Evolutionary conservation across 2,329 filamentous ascomycete genomes (phyloP).

Genomic region (Rutstroemia sp.): DNA sequence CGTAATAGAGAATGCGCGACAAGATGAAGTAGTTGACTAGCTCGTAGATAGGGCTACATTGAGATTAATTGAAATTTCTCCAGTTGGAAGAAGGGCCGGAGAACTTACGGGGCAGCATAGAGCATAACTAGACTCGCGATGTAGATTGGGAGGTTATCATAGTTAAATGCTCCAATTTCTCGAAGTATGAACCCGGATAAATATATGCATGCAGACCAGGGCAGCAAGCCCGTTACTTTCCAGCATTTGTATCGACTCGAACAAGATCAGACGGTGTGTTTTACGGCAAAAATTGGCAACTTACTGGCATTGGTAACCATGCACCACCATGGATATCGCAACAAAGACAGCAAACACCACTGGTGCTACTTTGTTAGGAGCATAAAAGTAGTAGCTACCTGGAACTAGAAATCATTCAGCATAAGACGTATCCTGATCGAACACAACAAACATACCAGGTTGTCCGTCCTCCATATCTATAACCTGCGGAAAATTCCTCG

Average conservation of each 20-base stretch:
- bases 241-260: constrained; percentile 49
- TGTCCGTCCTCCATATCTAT: constrained; percentile 8
- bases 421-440: not conserved
- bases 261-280: not conserved
- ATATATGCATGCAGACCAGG: constrained; percentile 48
- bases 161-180: constrained; percentile 44
- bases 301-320: constrained; percentile 50
- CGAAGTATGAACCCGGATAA: constrained; percentile 48
- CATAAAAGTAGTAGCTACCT: constrained; percentile 39
- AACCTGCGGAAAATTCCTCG: not conserved
- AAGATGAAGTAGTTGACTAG: constrained; percentile 56
- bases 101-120: constrained; percentile 25
- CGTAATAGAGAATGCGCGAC: constrained; percentile 52
- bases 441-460: not conserved
- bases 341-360: constrained; percentile 45
- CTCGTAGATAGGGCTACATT: constrained; percentile 48
- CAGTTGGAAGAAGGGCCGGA: constrained; percentile 12
- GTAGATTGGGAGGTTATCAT: constrained; percentile 38
- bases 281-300: constrained; percentile 19
- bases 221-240: constrained; percentile 46
- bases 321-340: constrained; percentile 37
- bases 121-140: constrained; percentile 34
- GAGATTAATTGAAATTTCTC: not conserved
- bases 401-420: constrained; percentile 16
- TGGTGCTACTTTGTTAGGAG: constrained; percentile 46